These are phyloP conservation scores for Colletotrichum godetiae DNA, from an alignment of 2,329 filamentous ascomycete species.

Conservation along the genomic window DNA sequence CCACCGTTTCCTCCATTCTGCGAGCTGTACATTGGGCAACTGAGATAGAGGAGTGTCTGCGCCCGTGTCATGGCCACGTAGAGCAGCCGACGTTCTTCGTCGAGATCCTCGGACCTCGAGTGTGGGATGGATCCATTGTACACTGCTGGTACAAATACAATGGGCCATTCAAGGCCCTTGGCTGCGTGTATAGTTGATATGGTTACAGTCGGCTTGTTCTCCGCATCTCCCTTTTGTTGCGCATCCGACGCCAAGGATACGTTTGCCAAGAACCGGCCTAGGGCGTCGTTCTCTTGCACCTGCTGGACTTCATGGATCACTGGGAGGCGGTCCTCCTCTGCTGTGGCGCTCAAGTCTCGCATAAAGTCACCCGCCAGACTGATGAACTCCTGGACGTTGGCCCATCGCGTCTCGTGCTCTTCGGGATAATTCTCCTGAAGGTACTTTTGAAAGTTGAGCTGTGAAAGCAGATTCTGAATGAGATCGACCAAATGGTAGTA, in stretches of 20 bases:
- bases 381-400: constrained; percentile 90
- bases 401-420: constrained; percentile 83
- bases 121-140: constrained; percentile 94
- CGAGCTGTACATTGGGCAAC: constrained; percentile 77
- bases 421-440: constrained; percentile 78
- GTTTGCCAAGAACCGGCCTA: constrained; percentile 89
- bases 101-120: constrained; percentile 82
- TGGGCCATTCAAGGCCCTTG: constrained; percentile 95
- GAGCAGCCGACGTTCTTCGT: constrained; percentile 88
- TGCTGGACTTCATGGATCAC: constrained; percentile 79
- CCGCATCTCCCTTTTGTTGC: constrained; percentile 63
- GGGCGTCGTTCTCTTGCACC: constrained; percentile 68
- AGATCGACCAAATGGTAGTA: constrained; percentile 57
- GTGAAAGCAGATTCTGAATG: constrained; percentile 67
- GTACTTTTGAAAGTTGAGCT: constrained; percentile 79
- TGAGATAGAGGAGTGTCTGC: constrained; percentile 86
- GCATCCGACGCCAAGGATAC: constrained; percentile 86
- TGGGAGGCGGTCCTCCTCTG: constrained; percentile 69
- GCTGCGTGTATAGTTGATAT: constrained; percentile 97
- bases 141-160: constrained; percentile 91
- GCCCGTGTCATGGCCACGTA: constrained; percentile 98
- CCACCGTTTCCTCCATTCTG: constrained; percentile 68
- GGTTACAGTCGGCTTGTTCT: constrained; percentile 75
- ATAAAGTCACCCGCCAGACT: constrained; percentile 80
- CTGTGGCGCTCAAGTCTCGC: constrained; percentile 48